Percentiles rank a stretch among this genome's conserved stretches.
phyloP scores from a whole-genome alignment of 148 eudicot species.

The Amaranthus hypochondriacus region DNA sequence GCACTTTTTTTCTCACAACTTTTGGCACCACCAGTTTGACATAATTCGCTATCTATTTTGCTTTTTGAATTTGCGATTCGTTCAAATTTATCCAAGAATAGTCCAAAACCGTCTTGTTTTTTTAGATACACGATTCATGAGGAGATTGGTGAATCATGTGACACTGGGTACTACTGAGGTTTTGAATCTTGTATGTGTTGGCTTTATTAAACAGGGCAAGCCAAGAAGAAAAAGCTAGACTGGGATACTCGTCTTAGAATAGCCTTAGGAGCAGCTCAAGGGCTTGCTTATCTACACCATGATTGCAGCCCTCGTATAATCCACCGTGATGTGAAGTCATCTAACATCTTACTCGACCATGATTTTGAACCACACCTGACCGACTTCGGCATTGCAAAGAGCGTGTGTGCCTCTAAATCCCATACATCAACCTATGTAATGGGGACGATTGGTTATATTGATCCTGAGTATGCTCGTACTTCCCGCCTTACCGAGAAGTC shows the following conservation, averaged over 20 bases:
- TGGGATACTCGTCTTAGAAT: constrained; percentile 87
- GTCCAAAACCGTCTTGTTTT: too few species aligned
- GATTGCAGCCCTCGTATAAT: constrained; percentile 95
- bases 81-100: too few species aligned
- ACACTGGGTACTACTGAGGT: background rate
- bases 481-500: constrained; percentile 97
- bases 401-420: constrained; percentile 65
- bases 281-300: constrained; percentile 98
- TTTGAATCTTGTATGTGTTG: background rate
- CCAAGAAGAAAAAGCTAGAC: constrained; percentile 83
- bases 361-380: constrained; percentile 94
- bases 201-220: constrained; percentile 39
- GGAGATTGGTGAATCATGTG: background rate
- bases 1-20: too few species aligned
- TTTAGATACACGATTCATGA: too few species aligned
- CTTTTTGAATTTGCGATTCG: too few species aligned
- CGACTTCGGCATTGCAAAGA: constrained; percentile 97
- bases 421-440: constrained; percentile 87
- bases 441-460: constrained; percentile 98
- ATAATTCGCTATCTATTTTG: too few species aligned
- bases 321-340: constrained; percentile 93
- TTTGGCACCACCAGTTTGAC: too few species aligned
- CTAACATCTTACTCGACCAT: constrained; percentile 86
- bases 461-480: constrained; percentile 97
- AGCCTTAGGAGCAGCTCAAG: constrained; percentile 91